Evolutionary conservation across 73 alveolate genomes (phyloP), one percentile per base, ranked within the genome.

Genomic region (Strombidium stylifer): DNA sequence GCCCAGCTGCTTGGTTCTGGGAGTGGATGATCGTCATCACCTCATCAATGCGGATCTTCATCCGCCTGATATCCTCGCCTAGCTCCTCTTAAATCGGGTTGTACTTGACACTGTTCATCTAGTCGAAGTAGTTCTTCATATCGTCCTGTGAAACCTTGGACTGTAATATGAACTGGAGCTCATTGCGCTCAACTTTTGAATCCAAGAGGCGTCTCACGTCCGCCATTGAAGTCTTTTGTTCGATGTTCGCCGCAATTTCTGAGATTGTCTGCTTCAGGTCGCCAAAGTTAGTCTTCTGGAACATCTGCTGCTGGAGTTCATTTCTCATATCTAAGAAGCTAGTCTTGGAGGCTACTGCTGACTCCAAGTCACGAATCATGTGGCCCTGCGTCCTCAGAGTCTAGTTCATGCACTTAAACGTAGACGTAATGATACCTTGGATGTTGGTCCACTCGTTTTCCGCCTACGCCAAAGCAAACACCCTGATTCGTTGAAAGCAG

Each of bases 211-310:
- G 65, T 20, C 52, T 45, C 18, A 68, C 31, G 19, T 83, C 93
- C 24, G 62, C 82, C 44, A 15, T 65, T 19, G 75, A 52, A 7
- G 75, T 40, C 32, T 73, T 46, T 7, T 62, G 41, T 23, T 83
- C 90, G 26, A 83, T 66, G 26, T 66, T 64, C 28, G 57, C 59
- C 24, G 85, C 85, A 18, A 83, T 69, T 49, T 76, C 93, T 20
- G 86, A 76, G 28, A 83, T 76, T 15, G 88, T 54, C 53, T 81
- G 65, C 39, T 73, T 46, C 41, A 83, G 58, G 18, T 83, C 93
- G 1, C 40, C 30, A 14, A 67, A 16, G 35, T 76, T 83, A 8
- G 93, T 89, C 55, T 83, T 83, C 24, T 67, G 45, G 16, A 53
- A 31, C 39, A 83, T 18, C 26, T 31, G 35, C 2, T 53, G 35